These are phyloP conservation scores for Colletotrichum sp. DNA, from an alignment of 2,329 filamentous ascomycete species.

Conservation along the genomic window DNA sequence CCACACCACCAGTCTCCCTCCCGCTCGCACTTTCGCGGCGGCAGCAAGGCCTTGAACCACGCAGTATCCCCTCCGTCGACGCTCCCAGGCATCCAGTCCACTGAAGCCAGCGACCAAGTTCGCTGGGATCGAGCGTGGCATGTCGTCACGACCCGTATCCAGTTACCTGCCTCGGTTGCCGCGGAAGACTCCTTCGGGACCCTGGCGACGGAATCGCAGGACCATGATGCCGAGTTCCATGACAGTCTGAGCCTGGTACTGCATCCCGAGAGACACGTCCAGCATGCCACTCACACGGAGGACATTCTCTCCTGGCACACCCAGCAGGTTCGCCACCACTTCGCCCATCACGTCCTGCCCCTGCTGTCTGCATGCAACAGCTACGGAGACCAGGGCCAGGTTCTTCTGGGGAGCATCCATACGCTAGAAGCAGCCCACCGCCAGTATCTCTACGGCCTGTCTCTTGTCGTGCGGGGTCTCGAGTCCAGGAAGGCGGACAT, in stretches of 20 bases:
- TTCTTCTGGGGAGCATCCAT: slow-evolving; percentile 57
- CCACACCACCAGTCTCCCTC: slow-evolving; percentile 26
- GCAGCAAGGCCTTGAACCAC: not conserved
- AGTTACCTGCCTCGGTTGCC: slow-evolving; percentile 60
- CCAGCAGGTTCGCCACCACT: slow-evolving; percentile 65
- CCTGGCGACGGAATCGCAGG: slow-evolving; percentile 47
- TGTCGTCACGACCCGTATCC: slow-evolving; percentile 61
- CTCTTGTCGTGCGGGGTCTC: slow-evolving; percentile 55
- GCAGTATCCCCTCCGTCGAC: slow-evolving; percentile 25
- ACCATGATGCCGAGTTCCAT: slow-evolving; percentile 50
- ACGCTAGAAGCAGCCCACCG: slow-evolving; percentile 65
- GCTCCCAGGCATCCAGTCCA: not conserved
- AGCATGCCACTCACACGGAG: slow-evolving; percentile 56
- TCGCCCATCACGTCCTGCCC: slow-evolving; percentile 63
- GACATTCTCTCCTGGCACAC: slow-evolving; percentile 66
- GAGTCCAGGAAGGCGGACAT: slow-evolving; percentile 39
- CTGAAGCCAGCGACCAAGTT: slow-evolving; percentile 53
- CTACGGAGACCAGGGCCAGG: slow-evolving; percentile 47
- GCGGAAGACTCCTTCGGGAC: slow-evolving; percentile 60
- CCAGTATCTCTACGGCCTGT: slow-evolving; percentile 61
- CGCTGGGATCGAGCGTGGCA: slow-evolving; percentile 69
- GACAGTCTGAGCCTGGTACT: slow-evolving; percentile 60
- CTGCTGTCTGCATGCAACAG: slow-evolving; percentile 53
- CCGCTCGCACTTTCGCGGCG: not conserved
- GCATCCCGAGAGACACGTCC: slow-evolving; percentile 49